Base-by-base conservation (phyloP, 805 yeast species). In the Ogataea pini region DNA sequence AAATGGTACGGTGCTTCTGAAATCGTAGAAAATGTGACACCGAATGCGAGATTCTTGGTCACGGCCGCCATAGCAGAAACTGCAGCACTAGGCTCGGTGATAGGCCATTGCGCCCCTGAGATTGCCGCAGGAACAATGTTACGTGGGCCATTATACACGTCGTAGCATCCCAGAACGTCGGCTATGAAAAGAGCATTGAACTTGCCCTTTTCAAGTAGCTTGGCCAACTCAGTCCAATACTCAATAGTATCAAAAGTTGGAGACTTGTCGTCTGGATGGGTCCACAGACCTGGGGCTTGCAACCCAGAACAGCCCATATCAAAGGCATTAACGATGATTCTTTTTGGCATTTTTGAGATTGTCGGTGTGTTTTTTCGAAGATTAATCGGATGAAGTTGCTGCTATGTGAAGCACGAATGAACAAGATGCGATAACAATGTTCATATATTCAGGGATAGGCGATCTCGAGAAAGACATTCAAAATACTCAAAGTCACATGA, bases 51-150 rank as follows among this genome's bases (percentile, higher is more conserved):
- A 22, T 67, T 67, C 44, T 67, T 62, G 6, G 78, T 75, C 5
- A 70, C 74, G 6, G 73, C 65, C 22, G 78, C 77, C 68, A 74
- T 69, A 2, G 73, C 75, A 5, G 71, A 52, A 3, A 72, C 67
- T 6, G 65, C 62, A 12, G 68, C 65, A 37, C 67, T 59, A 4
- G 77, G 77, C 38, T 71, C 77, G 36, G 57, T 64, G 4, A 68
- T 67, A 7, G 77, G 77, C 54, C 59, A 59, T 44, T 68, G 69
- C 10, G 67, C 54, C 7, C 65, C 71, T 2, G 61, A 57, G n/a
- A 46, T 41, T 10, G 60, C 57, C 13, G 53, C 47, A 28, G 62
- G 58, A 4, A 63, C 67, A 16, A 48, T 41, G 42, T 67, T 65
- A 4, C 57, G 37, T 2, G 70, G 68, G 8, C 69, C 69, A 46